phyloP scores from a whole-genome alignment of 768 basidiomycete genomes.

The Leccinum broughii region DNA sequence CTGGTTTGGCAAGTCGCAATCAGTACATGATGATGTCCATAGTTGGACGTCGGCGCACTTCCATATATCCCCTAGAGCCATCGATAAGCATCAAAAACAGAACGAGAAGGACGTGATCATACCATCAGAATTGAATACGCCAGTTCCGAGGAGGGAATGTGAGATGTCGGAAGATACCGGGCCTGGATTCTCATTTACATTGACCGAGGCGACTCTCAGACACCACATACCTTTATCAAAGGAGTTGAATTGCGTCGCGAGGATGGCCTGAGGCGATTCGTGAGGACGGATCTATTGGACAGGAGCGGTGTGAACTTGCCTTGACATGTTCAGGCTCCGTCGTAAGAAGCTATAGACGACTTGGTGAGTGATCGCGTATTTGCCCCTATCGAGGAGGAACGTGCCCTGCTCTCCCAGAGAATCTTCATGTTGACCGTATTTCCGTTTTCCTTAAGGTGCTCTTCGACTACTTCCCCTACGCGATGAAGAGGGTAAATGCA shows the following conservation, averaged over 20 bases:
- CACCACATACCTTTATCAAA: constrained; percentile 40
- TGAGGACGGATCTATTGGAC: not conserved
- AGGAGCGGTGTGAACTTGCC: constrained; percentile 13
- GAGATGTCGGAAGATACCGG: constrained; percentile 10
- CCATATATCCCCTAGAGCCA: constrained; percentile 51
- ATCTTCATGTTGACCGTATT: constrained; percentile 33
- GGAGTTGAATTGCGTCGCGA: constrained; percentile 45
- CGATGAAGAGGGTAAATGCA: not conserved
- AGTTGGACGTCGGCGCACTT: constrained; percentile 38
- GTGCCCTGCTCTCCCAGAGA: constrained; percentile 42
- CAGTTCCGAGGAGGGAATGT: constrained; percentile 49
- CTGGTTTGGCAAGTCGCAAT: constrained; percentile 26
- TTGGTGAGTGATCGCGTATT: not conserved
- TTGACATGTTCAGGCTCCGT: constrained; percentile 51
- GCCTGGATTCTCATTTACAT: constrained; percentile 25
- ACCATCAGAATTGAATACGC: constrained; percentile 64
- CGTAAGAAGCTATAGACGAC: constrained; percentile 40
- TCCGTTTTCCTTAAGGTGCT: constrained; percentile 30
- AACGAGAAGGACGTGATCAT: not conserved
- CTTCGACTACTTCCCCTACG: constrained; percentile 32
- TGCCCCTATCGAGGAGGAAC: constrained; percentile 13
- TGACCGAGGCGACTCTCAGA: constrained; percentile 11
- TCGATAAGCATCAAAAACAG: not conserved
- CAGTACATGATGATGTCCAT: not conserved
- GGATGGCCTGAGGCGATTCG: constrained; percentile 34